Evolutionary conservation across 257 asterid genomes (phyloP).

Genomic region (Nicotiana knightiana): DNA sequence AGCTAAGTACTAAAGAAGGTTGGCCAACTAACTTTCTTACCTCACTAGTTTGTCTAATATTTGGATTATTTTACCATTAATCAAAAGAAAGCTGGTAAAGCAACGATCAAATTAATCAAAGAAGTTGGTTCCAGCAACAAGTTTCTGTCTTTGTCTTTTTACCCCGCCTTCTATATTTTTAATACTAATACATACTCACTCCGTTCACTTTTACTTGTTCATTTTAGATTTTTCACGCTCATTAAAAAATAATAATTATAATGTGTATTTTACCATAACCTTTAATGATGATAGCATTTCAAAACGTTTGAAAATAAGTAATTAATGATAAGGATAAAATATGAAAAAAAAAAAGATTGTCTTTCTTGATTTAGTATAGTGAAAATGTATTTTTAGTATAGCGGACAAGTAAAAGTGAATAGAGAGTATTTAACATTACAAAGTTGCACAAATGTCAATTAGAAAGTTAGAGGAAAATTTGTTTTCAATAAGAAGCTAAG

Average conservation of each 20-base stretch:
- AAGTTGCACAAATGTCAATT: neutral
- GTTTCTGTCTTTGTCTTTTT: neutral
- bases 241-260: too few species aligned
- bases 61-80: neutral
- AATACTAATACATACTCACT: neutral
- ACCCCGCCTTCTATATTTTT: neutral
- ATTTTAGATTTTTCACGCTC: too few species aligned
- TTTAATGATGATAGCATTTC: too few species aligned
- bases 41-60: neutral
- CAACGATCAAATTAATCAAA: neutral
- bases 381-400: too few species aligned
- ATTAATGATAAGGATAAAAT: too few species aligned
- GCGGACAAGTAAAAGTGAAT: too few species aligned
- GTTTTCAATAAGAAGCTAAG: neutral
- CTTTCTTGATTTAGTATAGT: too few species aligned
- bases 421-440: neutral
- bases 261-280: too few species aligned
- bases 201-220: too few species aligned
- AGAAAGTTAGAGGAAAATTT: neutral
- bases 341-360: too few species aligned
- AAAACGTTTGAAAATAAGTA: too few species aligned
- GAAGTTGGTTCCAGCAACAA: neutral
- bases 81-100: neutral
- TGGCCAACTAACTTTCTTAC: slow-evolving; percentile 4
- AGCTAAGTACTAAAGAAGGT: neutral